Evolutionary conservation across 2,329 filamentous ascomycete species (phyloP), one percentile per base, ranked within the genome.

Genomic region (Alternaria novae-zelandiae): DNA sequence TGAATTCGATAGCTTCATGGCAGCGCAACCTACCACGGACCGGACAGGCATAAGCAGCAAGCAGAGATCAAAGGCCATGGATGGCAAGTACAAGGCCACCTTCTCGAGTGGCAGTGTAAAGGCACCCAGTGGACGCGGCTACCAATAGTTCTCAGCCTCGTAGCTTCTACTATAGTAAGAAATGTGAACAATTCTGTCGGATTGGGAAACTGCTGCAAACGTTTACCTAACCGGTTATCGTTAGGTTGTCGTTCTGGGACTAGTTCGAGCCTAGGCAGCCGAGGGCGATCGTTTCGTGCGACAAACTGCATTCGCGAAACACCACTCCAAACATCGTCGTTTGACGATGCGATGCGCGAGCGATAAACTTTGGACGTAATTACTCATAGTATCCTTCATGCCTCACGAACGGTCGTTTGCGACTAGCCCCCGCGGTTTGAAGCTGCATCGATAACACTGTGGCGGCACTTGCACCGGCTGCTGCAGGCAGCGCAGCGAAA

Each of bases 1-100:
- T 50, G 91, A 93, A 54, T 97, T 98, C 75, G 95, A 98, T 75
- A 91, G 91, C 69, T 96, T 99, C 79, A 97, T 97, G 75, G 89
- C 94, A 71, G 95, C 96, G 0, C 95, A 93, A 4, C 93, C 93
- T 0, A 88, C 96, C 17, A 97, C 94, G 0, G 95, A 97, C 78
- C 88, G 91, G 58, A 92, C 91, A 12, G 95, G 95, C 0, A 90
- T 91, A 47, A 82, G 85, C 44, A 86, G 88, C 3, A 89, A 88
- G 70, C 85, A 90, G 77, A 83, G 85, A 46, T 69, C 70, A 55
- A 83, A 86, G 64, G 84, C 82, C 51, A 58, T 78, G 63, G 72
- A 74, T 51, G 61, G 59, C 21, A 77, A 70, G 57, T 64, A 70
- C 36, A 78, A 73, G 32, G 77, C 72, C 7, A 79, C 74, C 3